Conservation (phyloP, 2,329 filamentous ascomycete species). For the Verticillium tricorpus region DNA sequence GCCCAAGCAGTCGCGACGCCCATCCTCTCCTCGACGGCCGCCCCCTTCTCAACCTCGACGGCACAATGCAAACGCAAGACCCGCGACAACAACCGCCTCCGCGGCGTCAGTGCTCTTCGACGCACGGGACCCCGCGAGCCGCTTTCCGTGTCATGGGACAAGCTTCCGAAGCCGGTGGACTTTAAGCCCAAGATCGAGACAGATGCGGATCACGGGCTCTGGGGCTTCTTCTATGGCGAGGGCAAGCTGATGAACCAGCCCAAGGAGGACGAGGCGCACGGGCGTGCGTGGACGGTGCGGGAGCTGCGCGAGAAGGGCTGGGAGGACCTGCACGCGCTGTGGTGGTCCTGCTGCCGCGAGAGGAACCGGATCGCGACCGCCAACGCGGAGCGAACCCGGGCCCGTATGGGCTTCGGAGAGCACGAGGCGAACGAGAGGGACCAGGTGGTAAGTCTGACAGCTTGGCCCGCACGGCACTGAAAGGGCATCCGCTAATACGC, state of each 20-base stretch:
- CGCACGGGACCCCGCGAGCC: constrained; percentile 70
- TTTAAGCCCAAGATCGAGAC: constrained; percentile 53
- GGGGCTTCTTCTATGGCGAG: constrained; percentile 79
- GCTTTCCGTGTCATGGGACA: constrained; percentile 67
- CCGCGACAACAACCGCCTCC: constrained; percentile 72
- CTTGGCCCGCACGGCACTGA: background rate
- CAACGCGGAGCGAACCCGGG: constrained; percentile 59
- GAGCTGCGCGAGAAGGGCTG: constrained; percentile 87
- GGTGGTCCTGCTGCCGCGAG: constrained; percentile 93
- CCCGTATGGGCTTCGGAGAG: constrained; percentile 70
- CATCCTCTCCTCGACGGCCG: constrained; percentile 8
- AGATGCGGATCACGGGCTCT: constrained; percentile 79
- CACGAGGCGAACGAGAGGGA: constrained; percentile 62
- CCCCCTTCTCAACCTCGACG: constrained; percentile 51
- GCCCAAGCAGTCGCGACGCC: background rate
- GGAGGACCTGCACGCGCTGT: constrained; percentile 87
- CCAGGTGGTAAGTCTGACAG: constrained; percentile 53
- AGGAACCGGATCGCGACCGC: constrained; percentile 84
- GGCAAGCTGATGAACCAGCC: constrained; percentile 68
- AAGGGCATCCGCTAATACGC: background rate
- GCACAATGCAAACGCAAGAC: constrained; percentile 44
- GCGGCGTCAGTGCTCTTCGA: constrained; percentile 78
- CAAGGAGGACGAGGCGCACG: constrained; percentile 65
- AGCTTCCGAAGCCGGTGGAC: constrained; percentile 69
- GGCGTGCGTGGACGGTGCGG: constrained; percentile 76